Evolutionary conservation across 228 moss, liverwort and hornwort genomes (phyloP).

Genomic region (Sphagnum fallax): DNA sequence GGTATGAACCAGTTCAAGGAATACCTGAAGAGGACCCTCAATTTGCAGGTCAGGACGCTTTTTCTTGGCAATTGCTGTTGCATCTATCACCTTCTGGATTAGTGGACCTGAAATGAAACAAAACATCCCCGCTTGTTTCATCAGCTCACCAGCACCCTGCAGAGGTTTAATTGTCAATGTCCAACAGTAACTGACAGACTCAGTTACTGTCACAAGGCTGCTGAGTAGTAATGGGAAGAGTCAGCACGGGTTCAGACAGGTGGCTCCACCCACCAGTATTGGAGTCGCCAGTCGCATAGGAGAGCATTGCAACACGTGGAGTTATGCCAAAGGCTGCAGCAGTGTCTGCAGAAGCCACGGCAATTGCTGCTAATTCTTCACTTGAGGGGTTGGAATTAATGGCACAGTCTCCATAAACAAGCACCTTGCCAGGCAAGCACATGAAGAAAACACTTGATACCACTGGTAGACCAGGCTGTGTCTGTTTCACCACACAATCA

Average conservation of each 20-base stretch:
- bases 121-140: neutral
- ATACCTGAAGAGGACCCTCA: slow-evolving; percentile 91
- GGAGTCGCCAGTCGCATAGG: slow-evolving; percentile 92
- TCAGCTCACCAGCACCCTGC: neutral
- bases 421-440: slow-evolving; percentile 82
- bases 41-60: slow-evolving; percentile 78
- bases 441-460: slow-evolving; percentile 97
- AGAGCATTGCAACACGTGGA: slow-evolving; percentile 83
- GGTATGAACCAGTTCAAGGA: neutral
- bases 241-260: no score
- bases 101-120: slow-evolving; percentile 57
- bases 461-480: slow-evolving; percentile 66
- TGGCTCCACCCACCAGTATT: slow-evolving; percentile 45
- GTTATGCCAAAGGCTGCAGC: slow-evolving; percentile 82
- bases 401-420: slow-evolving; percentile 93
- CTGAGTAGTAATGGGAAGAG: no score
- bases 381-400: slow-evolving; percentile 81
- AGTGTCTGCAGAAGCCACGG: slow-evolving; percentile 90
- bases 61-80: slow-evolving; percentile 75
- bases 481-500: slow-evolving; percentile 31
- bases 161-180: no score
- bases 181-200: no score
- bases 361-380: slow-evolving; percentile 84
- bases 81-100: slow-evolving; percentile 90
- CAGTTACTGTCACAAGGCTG: no score